A percentile compares a stretch with the other conserved stretches of the same genome.
These are phyloP conservation scores for Fusarium sp. DNA, from an alignment of 2,329 filamentous ascomycete species.

Conservation along the genomic window DNA sequence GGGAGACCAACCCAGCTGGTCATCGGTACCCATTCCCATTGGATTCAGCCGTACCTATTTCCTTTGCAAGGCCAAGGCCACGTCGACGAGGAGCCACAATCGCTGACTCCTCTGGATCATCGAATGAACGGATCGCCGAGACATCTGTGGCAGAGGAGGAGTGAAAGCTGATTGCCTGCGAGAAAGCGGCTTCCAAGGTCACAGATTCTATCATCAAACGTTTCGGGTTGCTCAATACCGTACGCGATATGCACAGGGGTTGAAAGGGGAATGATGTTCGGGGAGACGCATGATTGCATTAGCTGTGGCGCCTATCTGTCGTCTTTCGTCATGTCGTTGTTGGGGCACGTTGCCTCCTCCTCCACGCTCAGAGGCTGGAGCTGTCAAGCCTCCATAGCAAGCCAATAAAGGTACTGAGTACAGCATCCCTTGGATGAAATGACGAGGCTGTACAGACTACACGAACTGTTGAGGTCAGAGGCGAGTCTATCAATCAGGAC, in stretches of 20 bases:
- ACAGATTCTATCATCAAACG: slow-evolving; percentile 20
- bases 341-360: slow-evolving; percentile 34
- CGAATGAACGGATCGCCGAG: slow-evolving; percentile 18
- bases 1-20: slow-evolving; percentile 14
- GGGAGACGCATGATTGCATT: slow-evolving; percentile 25
- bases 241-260: slow-evolving; percentile 12
- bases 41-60: slow-evolving; percentile 10
- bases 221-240: slow-evolving; percentile 19
- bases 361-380: slow-evolving; percentile 34
- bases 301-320: slow-evolving; percentile 34
- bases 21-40: slow-evolving; percentile 7
- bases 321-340: slow-evolving; percentile 38
- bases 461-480: slow-evolving; percentile 5
- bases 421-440: slow-evolving; percentile 11
- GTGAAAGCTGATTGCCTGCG: slow-evolving; percentile 7
- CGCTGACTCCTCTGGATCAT: slow-evolving; percentile 17
- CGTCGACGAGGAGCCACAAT: slow-evolving; percentile 11
- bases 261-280: slow-evolving; percentile 14
- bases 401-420: slow-evolving; percentile 17
- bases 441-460: slow-evolving; percentile 25
- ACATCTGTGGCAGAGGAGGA: slow-evolving; percentile 1
- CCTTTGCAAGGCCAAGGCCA: slow-evolving; percentile 18
- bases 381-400: slow-evolving; percentile 10
- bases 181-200: slow-evolving; percentile 3
- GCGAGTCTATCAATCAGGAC: slow-evolving; percentile 12